Conservation (phyloP, 2,329 filamentous ascomycete species). For the Penicillium decumbens region DNA sequence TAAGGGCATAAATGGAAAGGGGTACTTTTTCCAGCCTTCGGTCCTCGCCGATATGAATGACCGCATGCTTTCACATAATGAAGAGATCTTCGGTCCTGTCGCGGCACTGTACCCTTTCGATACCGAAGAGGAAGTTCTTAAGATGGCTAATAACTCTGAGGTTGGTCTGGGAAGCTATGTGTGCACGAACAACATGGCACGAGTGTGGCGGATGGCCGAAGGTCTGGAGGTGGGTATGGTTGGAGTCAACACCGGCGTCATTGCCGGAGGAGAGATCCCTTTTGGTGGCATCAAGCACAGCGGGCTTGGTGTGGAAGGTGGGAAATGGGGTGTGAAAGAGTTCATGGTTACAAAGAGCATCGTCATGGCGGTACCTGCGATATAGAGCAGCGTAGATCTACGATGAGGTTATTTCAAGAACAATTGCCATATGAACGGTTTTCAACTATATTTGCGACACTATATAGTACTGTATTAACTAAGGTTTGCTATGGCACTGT, state of each 20-base stretch:
- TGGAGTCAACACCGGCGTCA: conserved; percentile 63
- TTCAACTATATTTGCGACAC: no score
- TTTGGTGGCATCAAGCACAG: conserved; percentile 78
- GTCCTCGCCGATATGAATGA: conserved; percentile 76
- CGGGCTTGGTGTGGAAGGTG: conserved; percentile 72
- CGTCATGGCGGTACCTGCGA: no score
- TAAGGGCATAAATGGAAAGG: conserved; percentile 64
- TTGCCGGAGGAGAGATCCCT: conserved; percentile 37
- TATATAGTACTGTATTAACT: no score
- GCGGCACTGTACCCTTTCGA: conserved; percentile 80
- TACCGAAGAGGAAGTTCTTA: conserved; percentile 77
- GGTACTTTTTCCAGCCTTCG: conserved; percentile 80
- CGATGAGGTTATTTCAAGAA: no score
- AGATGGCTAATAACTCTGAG: conserved; percentile 69
- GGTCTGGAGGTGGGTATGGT: conserved; percentile 46
- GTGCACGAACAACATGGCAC: conserved; percentile 59
- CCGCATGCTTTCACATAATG: conserved; percentile 71
- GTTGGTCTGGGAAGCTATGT: conserved; percentile 91
- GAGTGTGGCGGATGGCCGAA: conserved; percentile 54
- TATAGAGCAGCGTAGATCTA: no score
- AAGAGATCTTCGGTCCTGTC: conserved; percentile 92
- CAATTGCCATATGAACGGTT: no score
- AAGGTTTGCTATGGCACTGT: no score
- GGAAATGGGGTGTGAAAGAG: conserved; percentile 68
- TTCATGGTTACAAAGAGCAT: conserved; percentile 64